Conservation (phyloP, 2,329 filamentous ascomycete species). For the Curvularia eragrostidis region DNA sequence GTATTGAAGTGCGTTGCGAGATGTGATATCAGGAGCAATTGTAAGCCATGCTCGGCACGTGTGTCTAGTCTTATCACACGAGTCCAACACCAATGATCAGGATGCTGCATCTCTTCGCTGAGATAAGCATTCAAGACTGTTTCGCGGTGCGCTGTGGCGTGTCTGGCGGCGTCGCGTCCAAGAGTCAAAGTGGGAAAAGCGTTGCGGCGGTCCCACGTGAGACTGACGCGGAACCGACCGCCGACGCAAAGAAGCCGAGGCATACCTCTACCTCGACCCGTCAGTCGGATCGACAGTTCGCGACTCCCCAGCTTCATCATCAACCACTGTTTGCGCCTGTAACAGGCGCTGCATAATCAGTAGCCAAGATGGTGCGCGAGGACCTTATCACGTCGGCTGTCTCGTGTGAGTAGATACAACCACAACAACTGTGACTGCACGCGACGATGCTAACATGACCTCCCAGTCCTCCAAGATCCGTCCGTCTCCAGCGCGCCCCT, state of each 20-base stretch:
- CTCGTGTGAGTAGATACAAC: conserved; percentile 55
- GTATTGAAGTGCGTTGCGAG: background rate
- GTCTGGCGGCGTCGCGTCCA: conserved; percentile 5
- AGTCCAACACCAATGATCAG: too few relatives aligned
- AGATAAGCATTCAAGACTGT: background rate
- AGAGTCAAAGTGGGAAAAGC: conserved; percentile 14
- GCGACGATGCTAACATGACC: conserved; percentile 24
- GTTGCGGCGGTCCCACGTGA: conserved; percentile 18
- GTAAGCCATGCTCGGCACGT: background rate
- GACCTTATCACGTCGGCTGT: conserved; percentile 84
- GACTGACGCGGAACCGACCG: conserved; percentile 17
- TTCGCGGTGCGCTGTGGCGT: background rate
- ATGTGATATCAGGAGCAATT: too few relatives aligned
- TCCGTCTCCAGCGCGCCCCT: conserved; percentile 88
- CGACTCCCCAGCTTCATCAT: conserved; percentile 21
- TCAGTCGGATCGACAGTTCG: conserved; percentile 23
- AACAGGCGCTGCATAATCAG: conserved; percentile 24
- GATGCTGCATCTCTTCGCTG: background rate
- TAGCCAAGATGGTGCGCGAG: conserved; percentile 83
- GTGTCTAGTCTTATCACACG: background rate
- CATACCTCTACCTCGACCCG: conserved; percentile 24
- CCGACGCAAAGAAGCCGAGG: conserved; percentile 22
- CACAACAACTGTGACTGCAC: conserved; percentile 3
- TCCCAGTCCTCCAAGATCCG: conserved; percentile 86
- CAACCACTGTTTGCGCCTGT: conserved; percentile 18